These are phyloP conservation scores for Dendrobium catenatum DNA, from an alignment of 106 monocot species.

Conservation along the genomic window DNA sequence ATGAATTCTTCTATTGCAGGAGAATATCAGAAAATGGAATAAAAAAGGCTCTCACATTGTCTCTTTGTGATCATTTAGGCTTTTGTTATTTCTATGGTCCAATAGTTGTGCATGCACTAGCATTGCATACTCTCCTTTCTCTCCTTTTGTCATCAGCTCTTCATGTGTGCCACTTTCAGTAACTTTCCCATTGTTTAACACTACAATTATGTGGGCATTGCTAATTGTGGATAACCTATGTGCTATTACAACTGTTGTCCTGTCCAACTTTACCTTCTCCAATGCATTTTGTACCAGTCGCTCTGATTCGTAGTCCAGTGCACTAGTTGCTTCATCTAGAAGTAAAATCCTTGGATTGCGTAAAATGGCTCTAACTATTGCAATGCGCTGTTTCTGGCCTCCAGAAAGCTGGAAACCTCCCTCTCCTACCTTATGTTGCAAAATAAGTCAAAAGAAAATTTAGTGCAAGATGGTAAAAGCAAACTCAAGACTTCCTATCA, in stretches of 20 bases:
- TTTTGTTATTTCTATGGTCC: slow-evolving; percentile 5
- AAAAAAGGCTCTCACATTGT: slow-evolving; percentile 13
- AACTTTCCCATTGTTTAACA: slow-evolving; percentile 28
- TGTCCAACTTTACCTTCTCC: slow-evolving; percentile 17
- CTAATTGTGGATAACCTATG: slow-evolving; percentile 35
- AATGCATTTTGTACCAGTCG: slow-evolving; percentile 21
- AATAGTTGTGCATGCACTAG: slow-evolving; percentile 14
- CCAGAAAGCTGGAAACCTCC: slow-evolving; percentile 38
- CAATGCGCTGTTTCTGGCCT: slow-evolving; percentile 43
- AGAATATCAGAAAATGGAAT: not conserved
- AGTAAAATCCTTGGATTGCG: slow-evolving; percentile 39
- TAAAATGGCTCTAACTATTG: slow-evolving; percentile 33
- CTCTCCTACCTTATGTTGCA: slow-evolving; percentile 22
- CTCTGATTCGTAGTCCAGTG: slow-evolving; percentile 35
- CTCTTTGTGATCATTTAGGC: slow-evolving; percentile 3
- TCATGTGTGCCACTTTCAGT: slow-evolving; percentile 31
- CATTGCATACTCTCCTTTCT: slow-evolving; percentile 19
- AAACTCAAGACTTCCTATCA: slow-evolving; percentile 4
- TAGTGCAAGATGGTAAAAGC: not conserved
- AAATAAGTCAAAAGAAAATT: not conserved
- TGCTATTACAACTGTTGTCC: slow-evolving; percentile 35
- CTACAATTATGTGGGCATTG: slow-evolving; percentile 24
- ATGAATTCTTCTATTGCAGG: not conserved
- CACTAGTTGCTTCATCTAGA: slow-evolving; percentile 39
- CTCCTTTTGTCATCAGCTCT: slow-evolving; percentile 23